phyloP scores from a whole-genome alignment of 441 rosid genomes.

The Euphorbia schlechtendalii region DNA sequence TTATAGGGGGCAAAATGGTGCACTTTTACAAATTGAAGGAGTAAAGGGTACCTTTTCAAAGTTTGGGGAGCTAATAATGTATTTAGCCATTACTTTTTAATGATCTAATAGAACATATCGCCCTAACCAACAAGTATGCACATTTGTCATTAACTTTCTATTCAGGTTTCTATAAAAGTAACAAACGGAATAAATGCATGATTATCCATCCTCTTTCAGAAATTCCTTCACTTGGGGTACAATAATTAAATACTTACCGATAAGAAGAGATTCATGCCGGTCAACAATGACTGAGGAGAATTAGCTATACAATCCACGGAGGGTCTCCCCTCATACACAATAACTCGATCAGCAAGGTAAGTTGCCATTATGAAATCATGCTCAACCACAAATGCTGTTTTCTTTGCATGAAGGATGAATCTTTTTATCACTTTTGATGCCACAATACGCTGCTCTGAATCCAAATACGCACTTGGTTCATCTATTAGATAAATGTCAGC shows the following conservation, averaged over 20 bases:
- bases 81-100: too few relatives aligned
- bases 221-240: background rate
- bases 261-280: conserved; percentile 95
- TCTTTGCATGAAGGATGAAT: conserved; percentile 92
- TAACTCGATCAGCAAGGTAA: conserved; percentile 88
- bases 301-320: conserved; percentile 83
- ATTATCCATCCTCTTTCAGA: too few relatives aligned
- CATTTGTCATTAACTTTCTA: too few relatives aligned
- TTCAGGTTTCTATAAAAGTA: too few relatives aligned
- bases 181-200: too few relatives aligned
- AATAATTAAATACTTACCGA: conserved; percentile 47
- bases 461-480: conserved; percentile 98
- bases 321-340: conserved; percentile 85
- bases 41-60: too few relatives aligned
- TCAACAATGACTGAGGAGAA: conserved; percentile 81
- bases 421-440: conserved; percentile 96
- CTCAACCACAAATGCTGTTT: conserved; percentile 94
- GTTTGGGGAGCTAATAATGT: too few relatives aligned
- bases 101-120: too few relatives aligned
- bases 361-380: conserved; percentile 98
- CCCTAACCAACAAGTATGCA: too few relatives aligned
- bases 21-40: too few relatives aligned
- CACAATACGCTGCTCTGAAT: conserved; percentile 94
- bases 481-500: conserved; percentile 95
- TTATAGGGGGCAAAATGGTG: too few relatives aligned